Base-by-base conservation (phyloP, 1,284 basidiomycete genomes). In the Moesziomyces parantarcticus region DNA sequence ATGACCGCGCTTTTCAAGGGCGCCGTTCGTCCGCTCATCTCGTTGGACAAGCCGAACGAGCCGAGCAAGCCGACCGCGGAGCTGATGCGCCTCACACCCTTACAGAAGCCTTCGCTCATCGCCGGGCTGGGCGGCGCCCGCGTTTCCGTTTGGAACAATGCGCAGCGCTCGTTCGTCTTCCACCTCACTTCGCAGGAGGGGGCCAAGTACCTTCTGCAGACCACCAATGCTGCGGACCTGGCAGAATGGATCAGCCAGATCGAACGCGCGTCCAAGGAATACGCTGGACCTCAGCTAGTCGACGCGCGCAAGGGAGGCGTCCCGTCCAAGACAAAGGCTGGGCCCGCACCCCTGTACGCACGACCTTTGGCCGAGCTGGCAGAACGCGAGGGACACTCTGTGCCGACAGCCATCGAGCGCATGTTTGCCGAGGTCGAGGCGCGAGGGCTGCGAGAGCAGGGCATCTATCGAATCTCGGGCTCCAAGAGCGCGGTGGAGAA, bases 381-480 rank as follows among this genome's bases (percentile, higher is more conserved):
- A 11, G 71, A 73, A 41, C 69, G 76, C 29, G 79, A 78, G 22
- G 75, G 73, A 3, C 60, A 65, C 11, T 51, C 65, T 3, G 68
- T 83, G 3, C 82, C 82, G 3, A 63, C 76, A 0, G 80, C 71
- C n/a, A 62, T 83, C 22, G 79, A 81, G 58, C 53, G 79, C 18
- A 76, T 83, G 73, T 70, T 83, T 49, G 68, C 76, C n/a, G 80
- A 83, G 54, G 70, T 83, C 43, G 82, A 83, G 52, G 56, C 76
- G 1, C 69, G 82, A 50, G 81, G 82, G n/a, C 54, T 83, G 25
- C 56, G 69, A 32, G 82, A 83, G 63, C 77, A 81, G 54, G 82
- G 82, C 20, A 83, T 83, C 58, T 83, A 83, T 57, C 80, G 82
- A 21, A 79, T 83, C 56, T 80, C 80, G 20, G 82, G 81, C 8